Conservation (phyloP, 1,284 basidiomycete species). For the Tilletia indica region DNA sequence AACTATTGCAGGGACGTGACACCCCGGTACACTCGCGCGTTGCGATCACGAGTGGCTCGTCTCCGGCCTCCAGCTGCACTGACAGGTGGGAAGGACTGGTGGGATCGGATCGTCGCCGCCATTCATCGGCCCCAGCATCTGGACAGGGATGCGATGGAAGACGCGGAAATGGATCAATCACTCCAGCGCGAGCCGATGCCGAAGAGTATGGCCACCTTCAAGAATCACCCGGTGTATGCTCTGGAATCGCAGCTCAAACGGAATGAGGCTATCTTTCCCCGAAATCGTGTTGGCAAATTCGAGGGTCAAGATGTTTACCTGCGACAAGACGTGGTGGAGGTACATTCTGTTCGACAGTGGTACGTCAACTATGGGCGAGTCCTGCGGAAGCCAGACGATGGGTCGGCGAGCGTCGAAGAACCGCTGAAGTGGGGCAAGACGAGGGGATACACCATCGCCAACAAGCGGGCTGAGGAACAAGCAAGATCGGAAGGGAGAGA, state of each 20-base stretch:
- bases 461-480: slow-evolving; percentile 79
- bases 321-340: slow-evolving; percentile 73
- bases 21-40: slow-evolving; percentile 70
- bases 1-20: slow-evolving; percentile 63
- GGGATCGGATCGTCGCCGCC: slow-evolving; percentile 59
- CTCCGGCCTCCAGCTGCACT: slow-evolving; percentile 69
- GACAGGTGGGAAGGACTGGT: slow-evolving; percentile 74
- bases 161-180: slow-evolving; percentile 79
- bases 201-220: slow-evolving; percentile 83
- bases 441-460: slow-evolving; percentile 76
- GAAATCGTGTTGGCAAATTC: slow-evolving; percentile 79
- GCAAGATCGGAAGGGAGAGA: slow-evolving; percentile 58
- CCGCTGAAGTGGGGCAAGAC: slow-evolving; percentile 88
- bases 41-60: slow-evolving; percentile 77
- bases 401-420: slow-evolving; percentile 65
- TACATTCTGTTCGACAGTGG: slow-evolving; percentile 93
- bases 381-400: slow-evolving; percentile 59
- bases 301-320: slow-evolving; percentile 90
- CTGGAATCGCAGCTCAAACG: slow-evolving; percentile 83
- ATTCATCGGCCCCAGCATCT: slow-evolving; percentile 58
- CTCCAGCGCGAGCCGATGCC: slow-evolving; percentile 92
- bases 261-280: slow-evolving; percentile 80
- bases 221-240: slow-evolving; percentile 90
- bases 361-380: slow-evolving; percentile 75
- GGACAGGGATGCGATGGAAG: slow-evolving; percentile 86